Conservation (phyloP, 805 yeast genomes). For the Zygoascus ofunaensis region DNA sequence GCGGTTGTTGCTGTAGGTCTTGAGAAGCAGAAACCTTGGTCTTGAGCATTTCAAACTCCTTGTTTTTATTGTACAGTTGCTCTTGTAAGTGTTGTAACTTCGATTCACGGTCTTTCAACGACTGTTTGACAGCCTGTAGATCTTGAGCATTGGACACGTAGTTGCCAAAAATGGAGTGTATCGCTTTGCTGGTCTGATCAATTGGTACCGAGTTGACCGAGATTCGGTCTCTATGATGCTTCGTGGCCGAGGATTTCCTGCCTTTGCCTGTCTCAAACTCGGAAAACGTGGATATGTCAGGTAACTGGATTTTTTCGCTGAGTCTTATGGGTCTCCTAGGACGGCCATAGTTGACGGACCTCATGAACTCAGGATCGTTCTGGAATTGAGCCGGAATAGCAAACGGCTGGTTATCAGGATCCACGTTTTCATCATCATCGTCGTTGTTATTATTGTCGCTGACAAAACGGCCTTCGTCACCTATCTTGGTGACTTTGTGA, state of each 20-base stretch:
- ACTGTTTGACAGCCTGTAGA: neutral
- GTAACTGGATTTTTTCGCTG: neutral
- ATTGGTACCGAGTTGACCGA: neutral
- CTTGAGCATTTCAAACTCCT: neutral
- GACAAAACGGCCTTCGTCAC: neutral
- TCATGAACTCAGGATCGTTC: constrained; percentile 3
- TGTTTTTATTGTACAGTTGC: neutral
- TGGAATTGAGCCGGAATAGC: constrained; percentile 3
- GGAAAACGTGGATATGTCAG: constrained; percentile 2
- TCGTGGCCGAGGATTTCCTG: neutral
- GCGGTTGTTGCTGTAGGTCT: neutral
- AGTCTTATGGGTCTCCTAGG: neutral
- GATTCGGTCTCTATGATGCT: neutral
- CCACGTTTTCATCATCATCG: constrained; percentile 1
- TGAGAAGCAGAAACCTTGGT: neutral
- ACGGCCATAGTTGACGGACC: constrained; percentile 1
- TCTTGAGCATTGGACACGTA: constrained; percentile 3
- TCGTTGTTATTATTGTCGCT: neutral
- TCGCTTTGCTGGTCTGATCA: constrained; percentile 2
- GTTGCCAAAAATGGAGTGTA: constrained; percentile 3
- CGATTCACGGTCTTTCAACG: neutral
- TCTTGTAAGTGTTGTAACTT: neutral
- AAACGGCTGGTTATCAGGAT: constrained; percentile 1
- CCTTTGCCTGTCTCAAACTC: constrained; percentile 1
- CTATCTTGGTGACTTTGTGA: no score